phyloP scores from a whole-genome alignment of 176 grass and related monocot genomes.

The Guadua angustifolia region DNA sequence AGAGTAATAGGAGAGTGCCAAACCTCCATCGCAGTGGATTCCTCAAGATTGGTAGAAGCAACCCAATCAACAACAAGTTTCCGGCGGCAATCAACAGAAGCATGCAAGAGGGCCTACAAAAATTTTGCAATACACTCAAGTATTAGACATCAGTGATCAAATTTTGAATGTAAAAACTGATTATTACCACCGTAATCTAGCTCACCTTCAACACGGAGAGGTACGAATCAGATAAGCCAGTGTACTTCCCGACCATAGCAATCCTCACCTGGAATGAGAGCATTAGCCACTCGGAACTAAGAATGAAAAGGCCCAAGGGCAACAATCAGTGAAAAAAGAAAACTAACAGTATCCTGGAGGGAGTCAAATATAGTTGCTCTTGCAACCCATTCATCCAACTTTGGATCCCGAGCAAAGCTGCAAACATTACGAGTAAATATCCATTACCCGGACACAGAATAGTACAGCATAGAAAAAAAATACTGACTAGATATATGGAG shows the following conservation, averaged over 20 bases:
- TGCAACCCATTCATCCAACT: constrained; percentile 64
- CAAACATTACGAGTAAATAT: constrained; percentile 19
- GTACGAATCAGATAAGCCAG: constrained; percentile 75
- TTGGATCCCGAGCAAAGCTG: constrained; percentile 56
- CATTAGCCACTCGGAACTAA: constrained; percentile 28
- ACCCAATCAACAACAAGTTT: constrained; percentile 86
- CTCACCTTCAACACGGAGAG: constrained; percentile 73
- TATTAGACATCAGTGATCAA: constrained; percentile 6
- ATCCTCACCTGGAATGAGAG: constrained; percentile 60
- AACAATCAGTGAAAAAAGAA: constrained; percentile 17
- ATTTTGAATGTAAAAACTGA: not conserved
- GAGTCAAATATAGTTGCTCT: constrained; percentile 58
- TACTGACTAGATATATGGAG: constrained; percentile 27
- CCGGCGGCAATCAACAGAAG: constrained; percentile 66
- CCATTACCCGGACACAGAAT: not conserved
- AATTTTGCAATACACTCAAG: not conserved
- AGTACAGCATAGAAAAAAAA: constrained; percentile 15
- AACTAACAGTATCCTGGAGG: constrained; percentile 66
- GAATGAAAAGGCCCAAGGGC: not conserved
- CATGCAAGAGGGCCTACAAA: constrained; percentile 75
- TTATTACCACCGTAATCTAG: not conserved
- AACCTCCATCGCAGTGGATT: constrained; percentile 62
- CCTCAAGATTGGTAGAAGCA: constrained; percentile 77
- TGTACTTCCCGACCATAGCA: constrained; percentile 82
- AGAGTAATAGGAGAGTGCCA: constrained; percentile 6